phyloP scores from a whole-genome alignment of 768 basidiomycete species.

The Tylopilus plumbeoviolaceoides region DNA sequence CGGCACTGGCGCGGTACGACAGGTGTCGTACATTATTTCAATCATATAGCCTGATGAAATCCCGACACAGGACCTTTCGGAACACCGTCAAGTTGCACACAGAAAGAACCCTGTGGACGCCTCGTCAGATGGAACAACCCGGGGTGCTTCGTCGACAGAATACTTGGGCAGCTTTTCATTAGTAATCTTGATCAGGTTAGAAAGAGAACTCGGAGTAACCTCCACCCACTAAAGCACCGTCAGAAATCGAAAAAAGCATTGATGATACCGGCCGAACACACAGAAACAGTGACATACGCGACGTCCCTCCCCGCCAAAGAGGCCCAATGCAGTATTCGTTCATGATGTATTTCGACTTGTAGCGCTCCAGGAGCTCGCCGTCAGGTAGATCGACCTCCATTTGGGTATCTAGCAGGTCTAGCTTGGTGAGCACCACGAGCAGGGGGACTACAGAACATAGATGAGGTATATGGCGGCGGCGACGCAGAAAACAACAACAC shows the following conservation, averaged over 20 bases:
- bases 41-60: background rate
- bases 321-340: background rate
- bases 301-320: slow-evolving; percentile 7
- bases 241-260: background rate
- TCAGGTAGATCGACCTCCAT: slow-evolving; percentile 1
- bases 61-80: background rate
- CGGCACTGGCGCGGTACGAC: too few relatives aligned
- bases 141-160: slow-evolving; percentile 9
- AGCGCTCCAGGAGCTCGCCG: background rate
- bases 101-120: background rate
- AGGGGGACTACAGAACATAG: slow-evolving; percentile 2
- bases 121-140: background rate
- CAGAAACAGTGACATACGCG: slow-evolving; percentile 8
- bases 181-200: background rate
- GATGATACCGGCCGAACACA: background rate
- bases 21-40: background rate
- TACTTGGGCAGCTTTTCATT: background rate
- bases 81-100: background rate
- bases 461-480: background rate
- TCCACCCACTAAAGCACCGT: slow-evolving; percentile 2
- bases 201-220: slow-evolving; percentile 4
- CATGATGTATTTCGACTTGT: background rate
- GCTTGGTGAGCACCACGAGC: slow-evolving; percentile 16
- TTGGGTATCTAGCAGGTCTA: slow-evolving; percentile 4
- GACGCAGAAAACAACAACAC: background rate